Base-by-base conservation (phyloP, 2,329 filamentous ascomycete genomes). In the Ceratocystiopsis brevicomis region DNA sequence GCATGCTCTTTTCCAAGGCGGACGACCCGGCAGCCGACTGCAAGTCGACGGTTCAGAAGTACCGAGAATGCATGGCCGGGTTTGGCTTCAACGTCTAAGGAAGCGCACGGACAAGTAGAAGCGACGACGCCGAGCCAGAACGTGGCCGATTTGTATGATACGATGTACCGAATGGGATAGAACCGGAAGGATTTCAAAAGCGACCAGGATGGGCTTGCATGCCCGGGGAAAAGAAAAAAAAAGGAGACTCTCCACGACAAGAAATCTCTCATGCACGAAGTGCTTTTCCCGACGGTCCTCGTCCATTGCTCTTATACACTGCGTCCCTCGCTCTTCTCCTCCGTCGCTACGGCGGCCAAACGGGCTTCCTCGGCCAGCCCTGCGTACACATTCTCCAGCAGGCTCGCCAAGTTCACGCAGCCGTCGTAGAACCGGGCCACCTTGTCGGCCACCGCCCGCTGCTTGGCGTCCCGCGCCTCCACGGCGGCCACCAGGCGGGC, bases 1-100 rank as follows among this genome's bases (percentile, higher is more conserved):
- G 90, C 69, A 96, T 98, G 88, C 81, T 98, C 45, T 95, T 96
- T 67, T 93, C 85, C 44, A 86, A 75, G 49, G 71, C 82, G 48
- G 71, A 78, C 56, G 81, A 95, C 57, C 84, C 90, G 36, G 73
- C 83, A 54, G 71, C 75, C 56, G 86, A 92, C 55, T 98, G 90
- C 70, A 72, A 78, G 61, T 72, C 78, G 41, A 71, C 84, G 49
- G 81, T 98, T 50, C 75, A 84, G 25, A 77, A 83, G 57, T 98
- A 98, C 67, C 79, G 77, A 64, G 76, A 64, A 52, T 98, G 90
- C 62, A 96, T 98, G 90, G 76, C 78, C 45, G 81, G 85, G 12
- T 96, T 81, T 56, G 90, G 90, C 15, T 98, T 93, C 68, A 80
- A 84, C 60, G 63, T 76, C 42, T 75, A 61, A 16, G n/a, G 13